A percentile compares a stretch with the other conserved stretches of the same genome.
Evolutionary conservation across 352 stramenopile species (phyloP).

Genomic region (Pythium vanterpoolii): DNA sequence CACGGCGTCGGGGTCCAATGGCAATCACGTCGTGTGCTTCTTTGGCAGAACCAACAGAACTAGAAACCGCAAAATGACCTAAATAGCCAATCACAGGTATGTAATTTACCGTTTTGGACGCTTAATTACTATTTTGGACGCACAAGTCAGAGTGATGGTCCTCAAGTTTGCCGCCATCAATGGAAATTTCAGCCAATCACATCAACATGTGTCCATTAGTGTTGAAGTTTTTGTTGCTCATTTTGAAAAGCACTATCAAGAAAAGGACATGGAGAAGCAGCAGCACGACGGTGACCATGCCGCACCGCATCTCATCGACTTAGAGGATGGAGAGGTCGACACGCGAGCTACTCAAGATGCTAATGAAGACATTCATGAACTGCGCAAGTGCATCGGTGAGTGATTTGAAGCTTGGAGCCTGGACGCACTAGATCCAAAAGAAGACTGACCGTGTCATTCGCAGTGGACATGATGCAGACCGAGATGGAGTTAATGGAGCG

Average conservation of each 20-base stretch:
- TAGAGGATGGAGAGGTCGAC: neutral
- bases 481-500: conserved; percentile 70
- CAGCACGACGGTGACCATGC: neutral
- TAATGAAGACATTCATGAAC: conserved; percentile 48
- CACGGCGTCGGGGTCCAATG: neutral
- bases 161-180: neutral
- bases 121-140: neutral
- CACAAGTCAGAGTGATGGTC: conserved; percentile 18
- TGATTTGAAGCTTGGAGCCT: neutral
- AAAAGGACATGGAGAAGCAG: neutral
- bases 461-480: conserved; percentile 79
- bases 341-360: neutral
- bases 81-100: neutral
- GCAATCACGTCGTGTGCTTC: neutral
- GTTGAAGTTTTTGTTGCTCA: conserved; percentile 19
- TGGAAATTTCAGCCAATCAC: conserved; percentile 20
- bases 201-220: neutral
- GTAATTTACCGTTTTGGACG: neutral
- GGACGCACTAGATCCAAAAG: neutral
- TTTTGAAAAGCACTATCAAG: neutral
- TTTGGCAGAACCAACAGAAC: neutral
- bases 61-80: neutral
- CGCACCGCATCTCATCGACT: conserved; percentile 1
- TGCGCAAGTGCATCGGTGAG: conserved; percentile 68
- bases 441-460: neutral